phyloP scores from a whole-genome alignment of 805 yeast genomes.

The Wickerhamiella australiensis region DNA sequence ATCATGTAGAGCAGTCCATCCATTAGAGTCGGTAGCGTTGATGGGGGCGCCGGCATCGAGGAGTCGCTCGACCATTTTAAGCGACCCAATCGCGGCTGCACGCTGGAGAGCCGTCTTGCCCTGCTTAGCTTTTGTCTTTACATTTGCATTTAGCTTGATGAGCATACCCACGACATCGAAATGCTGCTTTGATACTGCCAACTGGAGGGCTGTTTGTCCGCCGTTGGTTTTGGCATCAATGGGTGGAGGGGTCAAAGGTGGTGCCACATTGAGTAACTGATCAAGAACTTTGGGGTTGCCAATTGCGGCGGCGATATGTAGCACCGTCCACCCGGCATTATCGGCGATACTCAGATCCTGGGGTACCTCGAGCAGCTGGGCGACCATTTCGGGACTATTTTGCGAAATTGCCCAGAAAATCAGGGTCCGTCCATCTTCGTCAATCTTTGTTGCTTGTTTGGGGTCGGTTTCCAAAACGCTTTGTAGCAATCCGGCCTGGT shows the following conservation, averaged over 20 bases:
- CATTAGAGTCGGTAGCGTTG: constrained; percentile 50
- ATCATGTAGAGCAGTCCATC: constrained; percentile 83
- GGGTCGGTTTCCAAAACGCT: neutral
- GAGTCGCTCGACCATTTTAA: constrained; percentile 43
- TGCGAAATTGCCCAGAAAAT: constrained; percentile 81
- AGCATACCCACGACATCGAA: constrained; percentile 41
- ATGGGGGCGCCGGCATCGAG: constrained; percentile 47
- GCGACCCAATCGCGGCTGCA: constrained; percentile 69
- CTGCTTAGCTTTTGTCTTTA: constrained; percentile 52
- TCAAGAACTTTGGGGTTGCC: constrained; percentile 47
- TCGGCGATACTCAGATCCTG: constrained; percentile 63
- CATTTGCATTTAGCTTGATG: constrained; percentile 48
- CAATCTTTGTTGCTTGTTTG: constrained; percentile 26
- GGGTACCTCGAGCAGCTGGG: constrained; percentile 29
- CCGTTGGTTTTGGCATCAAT: constrained; percentile 46
- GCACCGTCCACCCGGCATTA: constrained; percentile 76
- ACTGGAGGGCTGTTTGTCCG: constrained; percentile 65
- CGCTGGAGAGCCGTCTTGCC: constrained; percentile 63
- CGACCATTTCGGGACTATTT: constrained; percentile 41
- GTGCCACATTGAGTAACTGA: constrained; percentile 33
- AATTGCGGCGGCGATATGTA: constrained; percentile 69
- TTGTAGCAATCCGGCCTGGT: neutral
- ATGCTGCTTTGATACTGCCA: constrained; percentile 63
- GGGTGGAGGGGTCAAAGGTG: constrained; percentile 15
- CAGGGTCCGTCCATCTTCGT: constrained; percentile 68